Percentiles rank a stretch among this genome's conserved stretches.
These are phyloP conservation scores for Fusarium setosum DNA, from an alignment of 2,329 filamentous ascomycete species.

Conservation along the genomic window DNA sequence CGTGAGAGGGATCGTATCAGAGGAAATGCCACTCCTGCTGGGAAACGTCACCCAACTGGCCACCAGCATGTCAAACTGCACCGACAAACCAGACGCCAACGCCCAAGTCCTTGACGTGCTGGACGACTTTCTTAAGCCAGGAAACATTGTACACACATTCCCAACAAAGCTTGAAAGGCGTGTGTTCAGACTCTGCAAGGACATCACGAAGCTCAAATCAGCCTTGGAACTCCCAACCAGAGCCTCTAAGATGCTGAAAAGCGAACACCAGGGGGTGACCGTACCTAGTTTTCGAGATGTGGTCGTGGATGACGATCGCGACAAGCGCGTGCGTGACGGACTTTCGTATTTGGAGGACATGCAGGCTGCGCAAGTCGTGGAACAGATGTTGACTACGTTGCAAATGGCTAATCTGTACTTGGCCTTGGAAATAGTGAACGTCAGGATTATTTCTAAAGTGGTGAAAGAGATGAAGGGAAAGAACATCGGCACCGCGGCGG, in stretches of 20 bases:
- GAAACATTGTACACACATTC: background rate
- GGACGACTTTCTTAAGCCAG: background rate
- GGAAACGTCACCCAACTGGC: background rate
- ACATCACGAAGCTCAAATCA: background rate
- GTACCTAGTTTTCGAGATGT: background rate
- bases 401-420: no score
- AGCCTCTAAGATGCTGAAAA: background rate
- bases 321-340: no score
- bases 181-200: background rate
- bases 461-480: no score
- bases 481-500: no score
- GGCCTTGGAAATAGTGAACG: no score
- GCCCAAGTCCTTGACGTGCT: background rate
- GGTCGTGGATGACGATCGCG: background rate
- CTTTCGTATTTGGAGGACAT: no score
- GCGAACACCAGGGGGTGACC: background rate
- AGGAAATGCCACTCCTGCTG: background rate
- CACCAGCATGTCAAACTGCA: background rate
- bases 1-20: background rate
- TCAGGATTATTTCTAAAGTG: no score
- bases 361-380: no score
- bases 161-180: background rate
- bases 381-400: no score
- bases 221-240: background rate
- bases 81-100: background rate